These are phyloP conservation scores for Phytopythium sindhum DNA, from an alignment of 352 stramenopile genomes.

Conservation along the genomic window DNA sequence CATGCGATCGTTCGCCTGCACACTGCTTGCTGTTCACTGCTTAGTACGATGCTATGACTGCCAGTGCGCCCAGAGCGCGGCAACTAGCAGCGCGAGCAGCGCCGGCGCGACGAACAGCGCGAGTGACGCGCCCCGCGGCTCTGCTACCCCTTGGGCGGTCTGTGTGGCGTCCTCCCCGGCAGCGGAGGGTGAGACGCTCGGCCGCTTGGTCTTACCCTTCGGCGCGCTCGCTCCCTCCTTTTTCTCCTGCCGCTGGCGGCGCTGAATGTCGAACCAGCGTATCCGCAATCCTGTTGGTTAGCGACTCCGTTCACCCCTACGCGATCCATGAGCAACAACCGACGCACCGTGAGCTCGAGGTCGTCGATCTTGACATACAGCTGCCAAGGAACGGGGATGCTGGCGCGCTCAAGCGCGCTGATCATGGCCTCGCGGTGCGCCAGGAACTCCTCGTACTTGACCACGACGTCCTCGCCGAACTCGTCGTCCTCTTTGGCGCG, in stretches of 20 bases:
- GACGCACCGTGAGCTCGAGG: slow-evolving; percentile 67
- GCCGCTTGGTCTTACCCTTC: slow-evolving; percentile 4
- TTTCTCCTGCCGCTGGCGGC: slow-evolving; percentile 47
- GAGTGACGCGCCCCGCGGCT: slow-evolving; percentile 20
- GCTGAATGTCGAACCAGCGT: slow-evolving; percentile 13
- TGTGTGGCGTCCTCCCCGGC: neutral
- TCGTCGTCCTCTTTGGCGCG: slow-evolving; percentile 61
- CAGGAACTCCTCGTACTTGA: slow-evolving; percentile 54
- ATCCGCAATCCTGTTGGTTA: neutral
- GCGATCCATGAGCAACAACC: neutral
- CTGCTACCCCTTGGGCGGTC: neutral
- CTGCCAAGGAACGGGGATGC: slow-evolving; percentile 57
- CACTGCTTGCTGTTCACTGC: neutral
- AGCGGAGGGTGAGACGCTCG: neutral
- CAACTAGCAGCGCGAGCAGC: slow-evolving; percentile 39
- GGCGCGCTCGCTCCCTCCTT: slow-evolving; percentile 15
- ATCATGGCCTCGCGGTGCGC: slow-evolving; percentile 48
- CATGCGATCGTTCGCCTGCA: too few relatives aligned
- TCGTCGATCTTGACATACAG: slow-evolving; percentile 77
- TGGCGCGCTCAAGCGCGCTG: slow-evolving; percentile 32
- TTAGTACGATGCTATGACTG: slow-evolving; percentile 13
- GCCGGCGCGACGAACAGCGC: slow-evolving; percentile 45
- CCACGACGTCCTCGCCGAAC: slow-evolving; percentile 58
- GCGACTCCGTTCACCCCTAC: neutral
- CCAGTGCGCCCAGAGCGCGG: slow-evolving; percentile 42